Evolutionary conservation across 805 yeast genomes (phyloP), one percentile per base, ranked within the genome.

Genomic region (Jamesozyma spencerorum): DNA sequence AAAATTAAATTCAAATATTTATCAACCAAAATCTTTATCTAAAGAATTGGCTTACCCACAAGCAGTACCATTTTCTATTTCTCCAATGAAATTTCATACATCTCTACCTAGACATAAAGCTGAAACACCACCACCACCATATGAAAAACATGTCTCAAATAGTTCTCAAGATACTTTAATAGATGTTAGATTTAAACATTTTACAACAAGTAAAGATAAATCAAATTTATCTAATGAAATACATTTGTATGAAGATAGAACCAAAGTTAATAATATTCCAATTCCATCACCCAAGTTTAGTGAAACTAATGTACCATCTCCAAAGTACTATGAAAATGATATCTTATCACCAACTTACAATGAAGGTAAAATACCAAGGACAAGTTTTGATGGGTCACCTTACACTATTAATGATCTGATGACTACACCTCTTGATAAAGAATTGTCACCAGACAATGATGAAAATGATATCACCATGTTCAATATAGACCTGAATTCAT

Each of bases 31-130:
- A 0, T 55, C 55, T 13, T 55, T 70, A 18, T 69, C 70, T 2
- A 54, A 64, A 3, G 75, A 66, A 39, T 49, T 77, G 41, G 62
- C 70, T 22, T 75, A 84, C 0, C 80, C 84, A 1, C 87, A 77
- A 48, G 86, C 85, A 3, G 54, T 70, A 34, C 85, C 85, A 2
- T 60, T 65, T 17, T 72, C 80, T 2, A 76, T 77, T 4, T 37
- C 40, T 15, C 32, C 31, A 14, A 14, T 18, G 12, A 11, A 14
- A 15, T 11, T 31, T 10, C 45, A 57, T 11, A 29, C 31, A 3
- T 19, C 31, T 3, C 13, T 17, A 12, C 36, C 40, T 15, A 4
- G 10, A 18, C 7, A 14, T 18, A 37, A 13, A 24, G 13, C 12
- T 2, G 36, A 12, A n/a, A 18, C 31, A 11, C 39, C 40, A 17